Conservation (phyloP, 2,329 filamentous ascomycete species). For the Tympanopsis confertula region DNA sequence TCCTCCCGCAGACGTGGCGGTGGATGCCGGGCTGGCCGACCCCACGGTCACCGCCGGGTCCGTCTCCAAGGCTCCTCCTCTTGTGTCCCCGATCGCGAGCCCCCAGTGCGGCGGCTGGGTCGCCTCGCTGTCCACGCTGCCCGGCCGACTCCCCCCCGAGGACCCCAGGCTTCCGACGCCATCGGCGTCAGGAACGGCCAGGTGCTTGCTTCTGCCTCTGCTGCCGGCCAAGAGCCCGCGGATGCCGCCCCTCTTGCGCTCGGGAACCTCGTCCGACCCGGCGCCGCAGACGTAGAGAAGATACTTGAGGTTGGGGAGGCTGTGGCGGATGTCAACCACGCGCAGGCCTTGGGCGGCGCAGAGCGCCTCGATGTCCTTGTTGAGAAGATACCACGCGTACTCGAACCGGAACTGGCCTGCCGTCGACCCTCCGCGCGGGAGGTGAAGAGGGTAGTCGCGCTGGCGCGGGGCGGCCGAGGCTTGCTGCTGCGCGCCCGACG, state of each 20-base stretch:
- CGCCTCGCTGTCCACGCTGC: constrained; percentile 29
- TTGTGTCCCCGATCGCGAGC: constrained; percentile 29
- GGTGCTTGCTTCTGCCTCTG: constrained; percentile 15
- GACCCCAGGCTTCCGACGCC: constrained; percentile 22
- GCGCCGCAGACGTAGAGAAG: constrained; percentile 81
- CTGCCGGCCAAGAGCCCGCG: constrained; percentile 42
- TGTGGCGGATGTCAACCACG: constrained; percentile 82
- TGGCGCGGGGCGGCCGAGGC: constrained; percentile 30
- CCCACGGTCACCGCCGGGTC: constrained; percentile 7
- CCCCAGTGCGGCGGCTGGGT: constrained; percentile 8
- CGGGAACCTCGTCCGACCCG: constrained; percentile 52
- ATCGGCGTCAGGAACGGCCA: constrained; percentile 19
- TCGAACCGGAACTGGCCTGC: constrained; percentile 83
- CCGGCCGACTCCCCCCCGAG: constrained; percentile 20
- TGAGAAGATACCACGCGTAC: constrained; percentile 90
- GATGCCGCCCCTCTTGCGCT: constrained; percentile 48
- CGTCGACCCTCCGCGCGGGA: constrained; percentile 46
- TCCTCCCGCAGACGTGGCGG: constrained; percentile 6
- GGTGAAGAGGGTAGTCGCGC: constrained; percentile 70
- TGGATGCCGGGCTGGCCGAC: constrained; percentile 4
- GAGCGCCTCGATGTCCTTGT: constrained; percentile 77
- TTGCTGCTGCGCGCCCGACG: no score
- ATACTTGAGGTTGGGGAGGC: constrained; percentile 86
- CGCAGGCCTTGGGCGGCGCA: constrained; percentile 58
- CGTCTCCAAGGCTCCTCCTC: constrained; percentile 17